phyloP scores from a whole-genome alignment of 2,329 filamentous ascomycete genomes.

The Alternaria consortialis region DNA sequence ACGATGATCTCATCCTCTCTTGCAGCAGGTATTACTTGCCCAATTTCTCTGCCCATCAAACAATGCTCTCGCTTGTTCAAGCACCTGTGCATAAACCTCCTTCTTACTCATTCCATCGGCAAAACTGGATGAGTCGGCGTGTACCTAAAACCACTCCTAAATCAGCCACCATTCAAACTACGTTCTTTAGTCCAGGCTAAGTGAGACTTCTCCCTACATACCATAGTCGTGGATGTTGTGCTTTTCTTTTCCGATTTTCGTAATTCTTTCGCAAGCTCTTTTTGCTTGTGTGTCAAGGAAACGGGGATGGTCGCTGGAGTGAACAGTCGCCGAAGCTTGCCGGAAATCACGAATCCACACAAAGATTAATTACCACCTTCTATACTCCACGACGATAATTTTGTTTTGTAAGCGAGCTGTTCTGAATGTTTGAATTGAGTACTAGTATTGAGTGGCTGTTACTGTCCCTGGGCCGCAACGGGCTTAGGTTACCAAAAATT shows the following conservation, averaged over 20 bases:
- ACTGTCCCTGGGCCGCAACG: background rate
- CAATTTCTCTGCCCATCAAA: slow-evolving; percentile 80
- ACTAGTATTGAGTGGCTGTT: slow-evolving; percentile 1
- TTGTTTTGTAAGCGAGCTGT: background rate
- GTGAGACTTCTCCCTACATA: background rate
- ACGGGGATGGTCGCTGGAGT: background rate
- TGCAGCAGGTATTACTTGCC: slow-evolving; percentile 59
- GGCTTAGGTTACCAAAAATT: slow-evolving; percentile 16
- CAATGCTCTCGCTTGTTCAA: slow-evolving; percentile 73
- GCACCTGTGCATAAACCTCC: slow-evolving; percentile 77
- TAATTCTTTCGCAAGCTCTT: background rate
- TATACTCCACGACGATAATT: background rate
- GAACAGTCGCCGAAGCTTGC: slow-evolving; percentile 12
- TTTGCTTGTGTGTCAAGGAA: slow-evolving; percentile 1
- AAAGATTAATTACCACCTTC: background rate
- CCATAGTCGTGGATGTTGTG: slow-evolving; percentile 2
- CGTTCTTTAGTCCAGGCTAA: background rate
- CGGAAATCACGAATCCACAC: slow-evolving; percentile 4
- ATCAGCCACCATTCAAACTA: background rate
- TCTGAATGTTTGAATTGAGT: background rate
- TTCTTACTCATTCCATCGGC: slow-evolving; percentile 71
- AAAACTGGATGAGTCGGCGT: slow-evolving; percentile 83
- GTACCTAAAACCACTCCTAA: slow-evolving; percentile 59
- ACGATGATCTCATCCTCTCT: background rate
- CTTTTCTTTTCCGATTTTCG: background rate